These are phyloP conservation scores for Pouteria campechiana DNA, from an alignment of 179 eudicot genomes.

Conservation along the genomic window DNA sequence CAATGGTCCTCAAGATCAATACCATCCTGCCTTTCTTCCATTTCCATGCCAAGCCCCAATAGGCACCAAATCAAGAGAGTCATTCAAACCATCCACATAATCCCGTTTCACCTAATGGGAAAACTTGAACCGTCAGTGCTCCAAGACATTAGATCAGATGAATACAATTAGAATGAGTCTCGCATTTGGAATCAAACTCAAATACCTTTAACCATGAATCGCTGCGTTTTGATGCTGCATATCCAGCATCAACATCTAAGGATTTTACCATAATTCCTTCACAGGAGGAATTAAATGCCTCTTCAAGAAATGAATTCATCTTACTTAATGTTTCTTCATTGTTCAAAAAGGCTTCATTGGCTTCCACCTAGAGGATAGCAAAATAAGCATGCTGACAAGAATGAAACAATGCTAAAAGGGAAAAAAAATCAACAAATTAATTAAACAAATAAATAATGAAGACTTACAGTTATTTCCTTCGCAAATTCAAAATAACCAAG, in stretches of 20 bases:
- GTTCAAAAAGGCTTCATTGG: conserved; percentile 54
- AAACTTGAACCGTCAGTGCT: too few relatives aligned
- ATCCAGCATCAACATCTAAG: conserved; percentile 79
- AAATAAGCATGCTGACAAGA: too few relatives aligned
- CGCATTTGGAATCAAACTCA: too few relatives aligned
- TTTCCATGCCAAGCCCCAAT: conserved; percentile 99
- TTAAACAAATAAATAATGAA: conserved; percentile 1
- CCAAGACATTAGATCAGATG: too few relatives aligned
- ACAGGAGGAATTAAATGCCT: conserved; percentile 73
- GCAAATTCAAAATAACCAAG: conserved; percentile 75
- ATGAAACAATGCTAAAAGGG: conserved; percentile 1
- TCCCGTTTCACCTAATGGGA: conserved; percentile 98
- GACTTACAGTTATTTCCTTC: conserved; percentile 64
- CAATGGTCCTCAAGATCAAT: conserved; percentile 9
- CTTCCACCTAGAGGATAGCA: conserved; percentile 77
- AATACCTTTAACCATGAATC: conserved; percentile 92
- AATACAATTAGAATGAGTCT: too few relatives aligned
- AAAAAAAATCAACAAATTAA: not conserved
- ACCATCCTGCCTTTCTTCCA: conserved; percentile 99
- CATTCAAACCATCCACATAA: conserved; percentile 79
- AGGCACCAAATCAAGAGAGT: conserved; percentile 93
- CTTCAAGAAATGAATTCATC: conserved; percentile 66
- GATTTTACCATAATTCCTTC: conserved; percentile 97
- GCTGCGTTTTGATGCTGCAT: conserved; percentile 89
- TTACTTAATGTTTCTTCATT: conserved; percentile 50